Evolutionary conservation across 176 grass and related monocot species (phyloP), one percentile per base, ranked within the genome.

Genomic region (Carex littledalei): DNA sequence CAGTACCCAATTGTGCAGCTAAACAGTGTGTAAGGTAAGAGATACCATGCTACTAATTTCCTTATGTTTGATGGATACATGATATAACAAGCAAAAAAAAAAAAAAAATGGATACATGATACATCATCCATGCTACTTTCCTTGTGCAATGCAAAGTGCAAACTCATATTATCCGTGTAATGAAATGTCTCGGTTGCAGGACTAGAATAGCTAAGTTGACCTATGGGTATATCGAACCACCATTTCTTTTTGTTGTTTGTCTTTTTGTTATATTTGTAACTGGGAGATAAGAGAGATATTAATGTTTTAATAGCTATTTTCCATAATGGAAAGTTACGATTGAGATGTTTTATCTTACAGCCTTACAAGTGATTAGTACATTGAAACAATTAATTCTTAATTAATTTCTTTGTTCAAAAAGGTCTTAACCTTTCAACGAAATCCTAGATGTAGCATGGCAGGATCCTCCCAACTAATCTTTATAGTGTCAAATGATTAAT

Each of bases 401-500:
- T 53, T 76, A 52, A 78, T 78, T 32, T 18, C 4, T 55, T 56
- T 24, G 22, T 5, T 52, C 37, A 14, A 83, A 81, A 39, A 83
- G 45, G 21, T 64, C 37, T 50, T 49, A 50, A 49, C 81, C 57
- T 68, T 67, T 83, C 60, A 67, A 83, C 24, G 63, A 52, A 68
- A 47, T 66, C 61, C 31, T 50, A 26, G n/a, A 82, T 82, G 61
- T 52, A 68, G 81, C 60, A 64, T 82, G 80, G 13, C 57, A 83
- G 63, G 63, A 83, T 83, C 81, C 14, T 83, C 13, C 21, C 81
- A 83, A 83, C 62, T 66, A 67, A 83, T 50, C 81, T 68, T 29
- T 83, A 83, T 81, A 81, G 39, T 83, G 60, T 12, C 80, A 83
- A 66, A 83, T 83, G 81, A 83, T 83, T 83, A 83, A 83, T 83